phyloP scores from a whole-genome alignment of 2,329 filamentous ascomycete genomes.

The Truncatella angustata region DNA sequence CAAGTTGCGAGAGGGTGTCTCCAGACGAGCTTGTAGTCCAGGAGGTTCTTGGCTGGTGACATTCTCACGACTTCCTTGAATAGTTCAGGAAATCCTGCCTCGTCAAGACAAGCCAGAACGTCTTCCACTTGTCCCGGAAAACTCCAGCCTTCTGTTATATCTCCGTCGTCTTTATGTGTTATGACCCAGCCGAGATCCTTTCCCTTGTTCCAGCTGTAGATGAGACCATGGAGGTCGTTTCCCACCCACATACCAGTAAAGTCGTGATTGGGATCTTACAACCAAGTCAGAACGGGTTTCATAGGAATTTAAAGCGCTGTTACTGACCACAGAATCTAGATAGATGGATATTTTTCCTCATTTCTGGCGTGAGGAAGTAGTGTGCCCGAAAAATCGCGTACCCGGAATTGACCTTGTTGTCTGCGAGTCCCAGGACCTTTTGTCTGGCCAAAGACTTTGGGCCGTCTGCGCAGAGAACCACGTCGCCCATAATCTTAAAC shows the following conservation, averaged over 20 bases:
- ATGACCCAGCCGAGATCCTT: slow-evolving; percentile 10
- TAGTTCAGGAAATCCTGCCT: slow-evolving; percentile 24
- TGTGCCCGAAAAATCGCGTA: slow-evolving; percentile 27
- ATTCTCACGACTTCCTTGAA: slow-evolving; percentile 30
- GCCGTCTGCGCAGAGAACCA: slow-evolving; percentile 34
- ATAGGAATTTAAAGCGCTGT: background rate
- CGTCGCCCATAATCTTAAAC: slow-evolving; percentile 24
- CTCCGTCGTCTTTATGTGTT: slow-evolving; percentile 34
- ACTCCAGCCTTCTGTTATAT: slow-evolving; percentile 40
- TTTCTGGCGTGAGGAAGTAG: slow-evolving; percentile 15
- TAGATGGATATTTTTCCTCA: background rate
- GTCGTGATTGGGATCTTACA: background rate
- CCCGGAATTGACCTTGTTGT: slow-evolving; percentile 17
- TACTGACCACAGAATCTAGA: background rate
- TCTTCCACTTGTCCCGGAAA: slow-evolving; percentile 35
- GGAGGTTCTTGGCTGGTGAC: background rate
- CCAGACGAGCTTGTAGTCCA: slow-evolving; percentile 23
- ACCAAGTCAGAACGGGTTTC: background rate
- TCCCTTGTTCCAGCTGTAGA: slow-evolving; percentile 5
- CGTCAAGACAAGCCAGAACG: slow-evolving; percentile 30
- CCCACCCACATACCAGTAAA: slow-evolving; percentile 6
- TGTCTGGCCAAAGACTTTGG: slow-evolving; percentile 32
- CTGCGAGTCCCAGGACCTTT: slow-evolving; percentile 23
- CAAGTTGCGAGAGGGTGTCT: slow-evolving; percentile 21
- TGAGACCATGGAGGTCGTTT: background rate